Evolutionary conservation across 345 rosid genomes (phyloP).

Genomic region (Pugionium dolabratum): DNA sequence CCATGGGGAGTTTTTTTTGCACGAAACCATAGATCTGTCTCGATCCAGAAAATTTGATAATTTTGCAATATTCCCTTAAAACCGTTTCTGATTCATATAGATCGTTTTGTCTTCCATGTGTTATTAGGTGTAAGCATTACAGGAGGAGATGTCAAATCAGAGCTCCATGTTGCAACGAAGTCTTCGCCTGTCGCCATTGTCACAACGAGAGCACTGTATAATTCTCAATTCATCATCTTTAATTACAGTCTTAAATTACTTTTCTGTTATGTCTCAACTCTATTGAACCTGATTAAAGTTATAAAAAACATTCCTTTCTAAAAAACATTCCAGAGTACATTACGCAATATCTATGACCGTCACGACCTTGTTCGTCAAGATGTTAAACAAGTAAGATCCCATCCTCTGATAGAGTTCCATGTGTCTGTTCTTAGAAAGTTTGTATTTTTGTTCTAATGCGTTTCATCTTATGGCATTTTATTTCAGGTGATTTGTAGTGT

Average conservation of each 20-base stretch:
- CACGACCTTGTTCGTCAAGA: conserved; percentile 85
- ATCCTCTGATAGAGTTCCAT: no score
- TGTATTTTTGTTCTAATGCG: background rate
- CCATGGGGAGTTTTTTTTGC: no score
- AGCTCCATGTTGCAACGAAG: conserved; percentile 95
- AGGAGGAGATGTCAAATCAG: conserved; percentile 91
- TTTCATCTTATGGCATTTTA: background rate
- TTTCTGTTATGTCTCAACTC: background rate
- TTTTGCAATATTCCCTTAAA: no score
- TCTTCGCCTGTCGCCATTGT: conserved; percentile 89
- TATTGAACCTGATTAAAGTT: background rate
- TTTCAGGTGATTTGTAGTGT: conserved; percentile 84
- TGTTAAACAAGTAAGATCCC: conserved; percentile 65
- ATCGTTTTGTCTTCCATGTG: background rate
- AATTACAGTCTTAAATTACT: background rate
- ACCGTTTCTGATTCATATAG: conserved; percentile 17
- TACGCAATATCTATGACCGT: conserved; percentile 58
- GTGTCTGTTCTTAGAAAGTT: background rate
- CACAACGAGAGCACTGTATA: conserved; percentile 83
- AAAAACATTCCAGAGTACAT: conserved; percentile 56
- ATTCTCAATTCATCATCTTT: background rate
- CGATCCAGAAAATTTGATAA: conserved; percentile 3
- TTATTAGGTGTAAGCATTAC: conserved; percentile 79
- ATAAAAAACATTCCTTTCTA: background rate
- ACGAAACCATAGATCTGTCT: conserved; percentile 23